Evolutionary conservation across 805 yeast species (phyloP), one percentile per base, ranked within the genome.

Genomic region (Spathaspora boniae): DNA sequence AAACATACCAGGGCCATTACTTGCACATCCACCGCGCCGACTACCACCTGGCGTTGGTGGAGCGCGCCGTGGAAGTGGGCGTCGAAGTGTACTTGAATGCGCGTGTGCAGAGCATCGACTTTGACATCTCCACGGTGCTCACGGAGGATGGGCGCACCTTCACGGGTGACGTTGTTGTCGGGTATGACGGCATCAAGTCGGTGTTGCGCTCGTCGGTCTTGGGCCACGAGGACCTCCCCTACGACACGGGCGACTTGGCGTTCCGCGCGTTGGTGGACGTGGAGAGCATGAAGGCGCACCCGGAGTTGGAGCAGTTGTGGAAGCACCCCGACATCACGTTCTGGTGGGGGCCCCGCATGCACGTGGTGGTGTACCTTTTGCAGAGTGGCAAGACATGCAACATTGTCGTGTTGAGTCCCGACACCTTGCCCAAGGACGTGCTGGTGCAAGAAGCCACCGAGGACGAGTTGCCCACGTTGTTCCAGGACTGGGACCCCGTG

Each of bases 261-360:
- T 55, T 48, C 38, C 37, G 60, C 25, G 48, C 58, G 8, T 36
- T 55, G 20, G 38, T 55, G 24, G 39, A 44, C 18, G 51, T 46
- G 6, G 43, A 28, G 14, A 46, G 39, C 16, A 43, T 48, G 44
- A 29, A 34, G 17, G 37, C 36, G 17, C 22, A 42, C 30, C 56
- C 56, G 3, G 53, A 49, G 26, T 41, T 45, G 14, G 28, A 34
- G 11, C 35, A 41, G 21, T 39, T 57, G 22, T 38, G 31, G 33
- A 33, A 34, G 4, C 37, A 36, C 4, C 55, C 60, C 12, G 54
- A 54, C 38, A 54, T 56, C 14, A 54, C 48, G 37, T 56, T 50
- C 36, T 57, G 60, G 62, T 45, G 55, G 48, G 63, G 63, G 5
- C 61, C 61, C 5, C 34, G 43, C 7, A 44, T 48, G 28, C 63